Percentiles rank a stretch among this genome's conserved stretches.
These are phyloP conservation scores for Salix viminalis DNA, from an alignment of 345 rosid species.

Conservation along the genomic window DNA sequence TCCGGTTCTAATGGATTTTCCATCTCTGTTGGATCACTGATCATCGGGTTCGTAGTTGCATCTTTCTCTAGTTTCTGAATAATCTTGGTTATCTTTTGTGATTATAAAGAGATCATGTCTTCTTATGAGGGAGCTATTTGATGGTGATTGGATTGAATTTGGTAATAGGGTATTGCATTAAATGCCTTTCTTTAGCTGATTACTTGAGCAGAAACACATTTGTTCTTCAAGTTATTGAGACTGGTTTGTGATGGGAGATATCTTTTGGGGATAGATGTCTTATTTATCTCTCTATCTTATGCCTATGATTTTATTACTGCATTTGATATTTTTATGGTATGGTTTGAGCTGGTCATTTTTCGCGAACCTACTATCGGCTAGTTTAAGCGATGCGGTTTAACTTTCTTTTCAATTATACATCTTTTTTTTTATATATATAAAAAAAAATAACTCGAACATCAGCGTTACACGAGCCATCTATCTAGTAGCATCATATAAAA, in stretches of 20 bases:
- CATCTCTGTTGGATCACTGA: conserved; percentile 20
- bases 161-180: neutral
- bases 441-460: no score
- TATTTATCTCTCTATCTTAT: no score
- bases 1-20: conserved; percentile 20
- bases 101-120: neutral
- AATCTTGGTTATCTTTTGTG: neutral
- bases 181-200: no score
- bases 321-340: neutral
- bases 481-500: no score
- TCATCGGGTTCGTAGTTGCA: conserved; percentile 21
- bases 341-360: no score
- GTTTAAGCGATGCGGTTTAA: no score
- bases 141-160: neutral
- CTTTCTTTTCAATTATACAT: no score
- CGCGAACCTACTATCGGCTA: no score
- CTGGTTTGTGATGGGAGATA: neutral
- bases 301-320: neutral
- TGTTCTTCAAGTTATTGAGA: neutral
- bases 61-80: conserved; percentile 6
- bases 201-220: neutral
- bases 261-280: neutral
- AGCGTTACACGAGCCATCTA: no score
- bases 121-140: neutral
- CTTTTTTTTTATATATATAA: no score